A percentile compares a stretch with the other conserved stretches of the same genome.
Evolutionary conservation across 306 rosid genomes (phyloP).

Genomic region (Urtica urens): DNA sequence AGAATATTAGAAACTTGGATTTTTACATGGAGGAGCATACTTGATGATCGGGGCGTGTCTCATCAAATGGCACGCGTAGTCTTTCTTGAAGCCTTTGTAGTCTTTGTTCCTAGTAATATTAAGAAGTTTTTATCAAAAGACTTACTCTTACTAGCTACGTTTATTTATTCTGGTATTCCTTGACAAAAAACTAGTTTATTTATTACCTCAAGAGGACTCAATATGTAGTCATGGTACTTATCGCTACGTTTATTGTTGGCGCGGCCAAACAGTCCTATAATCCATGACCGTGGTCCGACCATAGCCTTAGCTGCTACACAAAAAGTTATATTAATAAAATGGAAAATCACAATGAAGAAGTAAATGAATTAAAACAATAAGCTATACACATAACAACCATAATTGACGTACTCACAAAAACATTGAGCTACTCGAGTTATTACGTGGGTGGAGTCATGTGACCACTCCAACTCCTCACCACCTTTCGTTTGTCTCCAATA

Average conservation of each 20-base stretch:
- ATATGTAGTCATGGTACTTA: conserved; percentile 38
- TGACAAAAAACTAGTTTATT: not conserved
- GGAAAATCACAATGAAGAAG: conserved; percentile 8
- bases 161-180: no score
- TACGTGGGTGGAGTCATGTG: conserved; percentile 63
- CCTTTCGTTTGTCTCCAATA: conserved; percentile 55
- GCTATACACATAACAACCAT: conserved; percentile 1
- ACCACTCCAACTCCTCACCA: conserved; percentile 61
- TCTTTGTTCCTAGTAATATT: conserved; percentile 50
- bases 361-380: conserved; percentile 17
- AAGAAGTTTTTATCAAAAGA: no score
- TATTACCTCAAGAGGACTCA: conserved; percentile 68
- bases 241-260: conserved; percentile 32
- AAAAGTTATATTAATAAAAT: no score
- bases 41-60: conserved; percentile 63
- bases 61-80: conserved; percentile 63
- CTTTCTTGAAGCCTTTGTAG: conserved; percentile 80
- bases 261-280: conserved; percentile 67
- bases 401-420: conserved; percentile 45
- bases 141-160: no score
- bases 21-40: conserved; percentile 32
- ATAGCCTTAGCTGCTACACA: conserved; percentile 93
- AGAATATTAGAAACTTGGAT: no score
- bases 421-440: conserved; percentile 74
- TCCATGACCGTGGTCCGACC: conserved; percentile 94